Evolutionary conservation across 2,329 filamentous ascomycete species (phyloP).

Genomic region (Diaporthe citriasiana): DNA sequence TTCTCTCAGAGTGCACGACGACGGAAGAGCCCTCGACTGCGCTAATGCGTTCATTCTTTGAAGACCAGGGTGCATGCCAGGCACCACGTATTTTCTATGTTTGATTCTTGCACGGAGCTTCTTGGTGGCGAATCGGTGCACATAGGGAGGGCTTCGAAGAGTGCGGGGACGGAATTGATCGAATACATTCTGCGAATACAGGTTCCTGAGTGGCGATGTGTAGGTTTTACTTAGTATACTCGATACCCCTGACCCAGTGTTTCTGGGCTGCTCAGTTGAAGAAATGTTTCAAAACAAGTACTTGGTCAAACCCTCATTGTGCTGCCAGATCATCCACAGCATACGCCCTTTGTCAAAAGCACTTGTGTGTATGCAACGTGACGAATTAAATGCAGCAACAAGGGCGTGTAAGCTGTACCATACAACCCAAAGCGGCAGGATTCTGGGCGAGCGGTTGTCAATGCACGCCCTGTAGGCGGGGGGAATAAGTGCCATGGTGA

Average conservation of each 20-base stretch:
- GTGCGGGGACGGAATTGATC: not conserved
- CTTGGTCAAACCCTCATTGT: not conserved
- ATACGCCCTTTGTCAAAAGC: not conserved
- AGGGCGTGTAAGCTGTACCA: slow-evolving; percentile 2
- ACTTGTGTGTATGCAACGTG: not conserved
- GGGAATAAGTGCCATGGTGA: slow-evolving; percentile 8
- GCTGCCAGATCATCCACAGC: not conserved
- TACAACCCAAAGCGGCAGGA: slow-evolving; percentile 11
- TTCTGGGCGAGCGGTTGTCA: slow-evolving; percentile 19
- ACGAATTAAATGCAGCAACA: not conserved
- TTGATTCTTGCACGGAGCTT: slow-evolving; percentile 35
- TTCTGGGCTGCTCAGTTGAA: slow-evolving; percentile 18
- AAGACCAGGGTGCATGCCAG: not conserved
- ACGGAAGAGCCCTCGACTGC: slow-evolving; percentile 69
- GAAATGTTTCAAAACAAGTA: slow-evolving; percentile 20
- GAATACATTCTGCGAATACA: not conserved
- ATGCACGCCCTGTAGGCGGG: slow-evolving; percentile 21
- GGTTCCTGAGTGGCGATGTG: slow-evolving; percentile 28
- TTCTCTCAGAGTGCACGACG: slow-evolving; percentile 62
- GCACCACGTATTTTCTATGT: slow-evolving; percentile 13
- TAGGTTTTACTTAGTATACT: slow-evolving; percentile 42
- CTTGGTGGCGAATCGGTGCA: not conserved
- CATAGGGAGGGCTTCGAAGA: not conserved
- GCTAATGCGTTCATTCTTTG: slow-evolving; percentile 33
- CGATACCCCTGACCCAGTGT: slow-evolving; percentile 40